These are phyloP conservation scores for Pisolithus orientalis DNA, from an alignment of 768 basidiomycete species.

Conservation along the genomic window DNA sequence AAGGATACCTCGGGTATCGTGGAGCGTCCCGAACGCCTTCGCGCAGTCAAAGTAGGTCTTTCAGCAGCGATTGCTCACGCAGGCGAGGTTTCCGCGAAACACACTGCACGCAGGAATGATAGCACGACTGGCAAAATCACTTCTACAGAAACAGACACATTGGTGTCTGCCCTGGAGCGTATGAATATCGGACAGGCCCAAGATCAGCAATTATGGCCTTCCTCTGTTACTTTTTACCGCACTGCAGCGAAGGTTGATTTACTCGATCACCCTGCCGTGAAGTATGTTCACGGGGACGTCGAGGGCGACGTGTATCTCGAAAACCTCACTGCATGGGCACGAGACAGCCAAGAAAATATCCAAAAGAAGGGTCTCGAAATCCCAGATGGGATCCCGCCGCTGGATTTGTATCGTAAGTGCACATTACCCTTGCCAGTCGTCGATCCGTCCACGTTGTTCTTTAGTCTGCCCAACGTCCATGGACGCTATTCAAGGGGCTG, in stretches of 20 bases:
- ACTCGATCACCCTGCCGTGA: conserved; percentile 55
- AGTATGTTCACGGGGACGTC: conserved; percentile 68
- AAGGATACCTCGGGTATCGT: conserved; percentile 69
- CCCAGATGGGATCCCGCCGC: conserved; percentile 61
- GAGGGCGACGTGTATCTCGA: conserved; percentile 62
- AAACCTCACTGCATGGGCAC: conserved; percentile 53
- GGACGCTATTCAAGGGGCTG: conserved; percentile 71
- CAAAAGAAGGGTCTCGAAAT: conserved; percentile 64
- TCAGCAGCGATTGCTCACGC: conserved; percentile 73
- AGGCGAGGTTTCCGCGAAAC: conserved; percentile 31
- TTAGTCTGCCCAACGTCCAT: conserved; percentile 76
- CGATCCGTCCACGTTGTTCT: background rate
- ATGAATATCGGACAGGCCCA: conserved; percentile 31
- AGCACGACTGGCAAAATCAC: background rate
- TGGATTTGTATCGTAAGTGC: conserved; percentile 74
- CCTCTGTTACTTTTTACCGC: conserved; percentile 41
- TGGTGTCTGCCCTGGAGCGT: conserved; percentile 41
- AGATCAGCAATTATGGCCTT: conserved; percentile 16
- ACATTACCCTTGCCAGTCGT: background rate
- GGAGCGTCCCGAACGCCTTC: conserved; percentile 87
- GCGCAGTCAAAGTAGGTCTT: conserved; percentile 78
- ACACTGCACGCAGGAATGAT: background rate
- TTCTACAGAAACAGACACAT: conserved; percentile 29
- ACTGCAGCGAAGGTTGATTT: conserved; percentile 52
- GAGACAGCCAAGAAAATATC: conserved; percentile 59